Evolutionary conservation across 164 flowering plant species (phyloP).

Genomic region (Kalanchoe fedtschenkoi): DNA sequence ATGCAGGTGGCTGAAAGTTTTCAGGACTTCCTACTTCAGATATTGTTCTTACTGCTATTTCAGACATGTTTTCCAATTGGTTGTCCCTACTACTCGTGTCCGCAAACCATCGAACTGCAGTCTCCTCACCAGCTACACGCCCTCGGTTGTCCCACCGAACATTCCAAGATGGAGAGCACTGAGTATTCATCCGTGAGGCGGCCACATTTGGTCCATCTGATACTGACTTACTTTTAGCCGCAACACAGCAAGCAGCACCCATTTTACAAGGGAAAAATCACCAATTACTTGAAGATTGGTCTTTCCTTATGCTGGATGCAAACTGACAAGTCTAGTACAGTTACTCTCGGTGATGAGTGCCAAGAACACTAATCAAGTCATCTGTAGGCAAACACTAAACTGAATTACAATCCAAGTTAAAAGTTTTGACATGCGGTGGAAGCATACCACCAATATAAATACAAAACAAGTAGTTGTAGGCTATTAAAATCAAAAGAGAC

Average conservation of each 20-base stretch:
- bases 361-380: background rate
- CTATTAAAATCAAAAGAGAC: background rate
- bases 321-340: background rate
- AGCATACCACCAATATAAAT: background rate
- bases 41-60: slow-evolving; percentile 21
- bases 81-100: slow-evolving; percentile 25
- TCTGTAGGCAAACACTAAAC: background rate
- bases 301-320: background rate
- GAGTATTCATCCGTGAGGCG: slow-evolving; percentile 29
- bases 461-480: background rate
- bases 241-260: slow-evolving; percentile 90
- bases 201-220: slow-evolving; percentile 30
- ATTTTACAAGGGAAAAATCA: slow-evolving; percentile 16
- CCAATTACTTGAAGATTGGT: background rate
- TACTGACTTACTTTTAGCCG: slow-evolving; percentile 60
- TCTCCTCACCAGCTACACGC: slow-evolving; percentile 67
- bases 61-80: slow-evolving; percentile 37
- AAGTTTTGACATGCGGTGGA: background rate
- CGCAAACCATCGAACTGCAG: slow-evolving; percentile 30
- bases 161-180: slow-evolving; percentile 85
- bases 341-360: background rate
- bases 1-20: slow-evolving; percentile 26
- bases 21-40: slow-evolving; percentile 79
- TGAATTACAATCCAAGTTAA: background rate
- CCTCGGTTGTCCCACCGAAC: slow-evolving; percentile 74